Base-by-base conservation (phyloP, 768 basidiomycete species). In the Lyophyllum decastes region DNA sequence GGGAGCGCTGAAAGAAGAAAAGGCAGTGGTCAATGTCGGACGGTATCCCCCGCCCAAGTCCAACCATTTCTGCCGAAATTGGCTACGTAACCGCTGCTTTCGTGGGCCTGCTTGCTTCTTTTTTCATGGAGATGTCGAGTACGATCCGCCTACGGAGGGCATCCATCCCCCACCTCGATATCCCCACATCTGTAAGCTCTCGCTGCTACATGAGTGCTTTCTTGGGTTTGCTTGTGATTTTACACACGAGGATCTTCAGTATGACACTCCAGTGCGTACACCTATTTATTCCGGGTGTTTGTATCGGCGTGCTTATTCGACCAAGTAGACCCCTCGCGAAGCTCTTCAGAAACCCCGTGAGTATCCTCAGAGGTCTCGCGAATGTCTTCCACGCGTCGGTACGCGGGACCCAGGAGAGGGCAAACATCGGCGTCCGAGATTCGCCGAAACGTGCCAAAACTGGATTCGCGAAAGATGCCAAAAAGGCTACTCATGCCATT, bases 391-490 rank as follows among this genome's bases (percentile, higher is more conserved):
- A n/a, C n/a, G n/a, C 30, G 30, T 10, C 30, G 30, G 5, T 30
- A 30, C 46, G 16, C 46, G 27, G 46, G 8, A 27, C 6, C 9
- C 7, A 22, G 11, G 4, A n/a, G 40, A 41, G 33, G 35, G 40
- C 14, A 60, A 49, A 40, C 64, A 59, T 57, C 60, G 63, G 11
- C 64, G 50, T 9, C 70, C 68, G 0, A 64, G 16, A 12, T 59
- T 38, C 44, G n/a, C 49, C 1, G 61, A 67, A 48, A 57, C 58
- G 49, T 72, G 76, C 60, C 53, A 61, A 57, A 57, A 64, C 58
- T 73, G 76, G 75, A 65, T 78, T 61, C 67, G 67, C 52, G 55
- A 72, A 63, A 17, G 55, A 8, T 73, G 72, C 53, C 4, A 10
- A 0, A 25, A 35, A 1, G 69, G 67, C 1, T 71, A 68, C 51